Percentiles rank a stretch among this genome's conserved stretches.
These are phyloP conservation scores for Penicillium tannophilum DNA, from an alignment of 495 filamentous ascomycete genomes.

Conservation along the genomic window DNA sequence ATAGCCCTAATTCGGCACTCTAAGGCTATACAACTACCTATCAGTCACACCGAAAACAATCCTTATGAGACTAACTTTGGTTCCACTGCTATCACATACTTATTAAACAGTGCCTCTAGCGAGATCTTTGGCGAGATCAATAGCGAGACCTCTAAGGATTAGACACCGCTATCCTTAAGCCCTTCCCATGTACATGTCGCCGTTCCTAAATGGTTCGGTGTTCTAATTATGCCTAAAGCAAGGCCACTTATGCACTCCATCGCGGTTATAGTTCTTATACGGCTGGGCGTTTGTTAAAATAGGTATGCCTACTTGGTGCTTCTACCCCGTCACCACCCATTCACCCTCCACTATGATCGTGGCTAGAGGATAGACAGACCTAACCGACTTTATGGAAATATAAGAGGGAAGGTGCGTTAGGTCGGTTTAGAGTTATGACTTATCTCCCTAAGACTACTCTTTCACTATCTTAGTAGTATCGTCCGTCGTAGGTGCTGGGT, in stretches of 20 bases:
- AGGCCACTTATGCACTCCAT: slow-evolving; percentile 5
- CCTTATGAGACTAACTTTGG: not conserved
- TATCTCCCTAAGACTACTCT: not conserved
- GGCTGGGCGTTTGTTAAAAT: not conserved
- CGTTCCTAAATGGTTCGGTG: slow-evolving; percentile 1
- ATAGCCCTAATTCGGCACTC: not conserved
- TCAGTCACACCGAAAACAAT: not conserved
- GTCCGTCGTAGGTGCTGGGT: not conserved
- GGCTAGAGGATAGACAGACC: not conserved
- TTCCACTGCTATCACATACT: not conserved
- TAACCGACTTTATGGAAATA: not conserved
- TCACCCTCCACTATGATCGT: not conserved
- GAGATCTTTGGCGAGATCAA: too few species aligned
- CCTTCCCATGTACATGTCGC: slow-evolving; percentile 1
- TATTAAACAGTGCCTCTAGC: not conserved
- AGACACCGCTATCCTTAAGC: not conserved
- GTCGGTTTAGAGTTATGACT: not conserved
- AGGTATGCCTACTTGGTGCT: not conserved
- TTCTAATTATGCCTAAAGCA: not conserved
- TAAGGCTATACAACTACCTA: not conserved
- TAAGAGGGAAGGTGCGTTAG: not conserved
- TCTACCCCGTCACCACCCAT: not conserved
- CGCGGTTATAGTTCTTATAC: not conserved
- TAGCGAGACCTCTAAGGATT: not conserved
- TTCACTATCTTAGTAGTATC: not conserved